Evolutionary conservation across 2,329 filamentous ascomycete species (phyloP).

Genomic region (Fusarium sp.): DNA sequence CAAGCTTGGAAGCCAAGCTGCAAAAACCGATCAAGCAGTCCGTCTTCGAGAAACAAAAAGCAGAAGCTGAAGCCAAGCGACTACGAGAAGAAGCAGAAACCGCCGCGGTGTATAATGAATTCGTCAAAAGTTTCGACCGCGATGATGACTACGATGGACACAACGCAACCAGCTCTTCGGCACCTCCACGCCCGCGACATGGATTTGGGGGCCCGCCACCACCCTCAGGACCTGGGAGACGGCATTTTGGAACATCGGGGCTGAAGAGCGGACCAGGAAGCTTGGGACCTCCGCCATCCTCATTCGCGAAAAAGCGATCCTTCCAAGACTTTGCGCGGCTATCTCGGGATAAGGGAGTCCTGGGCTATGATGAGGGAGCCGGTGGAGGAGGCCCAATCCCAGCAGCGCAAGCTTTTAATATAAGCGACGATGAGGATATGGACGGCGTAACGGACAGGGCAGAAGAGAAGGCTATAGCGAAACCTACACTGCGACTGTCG

Average conservation of each 20-base stretch:
- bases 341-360: constrained; percentile 38
- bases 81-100: constrained; percentile 86
- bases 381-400: constrained; percentile 59
- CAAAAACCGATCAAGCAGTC: constrained; percentile 85
- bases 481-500: constrained; percentile 69
- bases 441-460: constrained; percentile 54
- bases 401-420: constrained; percentile 76
- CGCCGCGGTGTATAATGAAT: constrained; percentile 85
- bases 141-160: constrained; percentile 59
- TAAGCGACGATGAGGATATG: constrained; percentile 68
- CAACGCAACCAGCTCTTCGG: constrained; percentile 9
- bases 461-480: constrained; percentile 68
- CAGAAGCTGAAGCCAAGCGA: constrained; percentile 89
- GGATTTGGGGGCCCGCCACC: constrained; percentile 43
- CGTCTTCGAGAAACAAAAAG: constrained; percentile 86
- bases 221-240: constrained; percentile 53
- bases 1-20: constrained; percentile 79
- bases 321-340: constrained; percentile 55
- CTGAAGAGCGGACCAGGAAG: constrained; percentile 71
- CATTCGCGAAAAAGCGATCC: constrained; percentile 64
- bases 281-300: constrained; percentile 61
- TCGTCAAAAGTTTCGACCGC: constrained; percentile 80
- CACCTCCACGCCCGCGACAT: constrained; percentile 36
- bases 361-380: constrained; percentile 50
- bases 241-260: constrained; percentile 71